Conservation (phyloP, 768 basidiomycete species). For the Lactarius sp. region DNA sequence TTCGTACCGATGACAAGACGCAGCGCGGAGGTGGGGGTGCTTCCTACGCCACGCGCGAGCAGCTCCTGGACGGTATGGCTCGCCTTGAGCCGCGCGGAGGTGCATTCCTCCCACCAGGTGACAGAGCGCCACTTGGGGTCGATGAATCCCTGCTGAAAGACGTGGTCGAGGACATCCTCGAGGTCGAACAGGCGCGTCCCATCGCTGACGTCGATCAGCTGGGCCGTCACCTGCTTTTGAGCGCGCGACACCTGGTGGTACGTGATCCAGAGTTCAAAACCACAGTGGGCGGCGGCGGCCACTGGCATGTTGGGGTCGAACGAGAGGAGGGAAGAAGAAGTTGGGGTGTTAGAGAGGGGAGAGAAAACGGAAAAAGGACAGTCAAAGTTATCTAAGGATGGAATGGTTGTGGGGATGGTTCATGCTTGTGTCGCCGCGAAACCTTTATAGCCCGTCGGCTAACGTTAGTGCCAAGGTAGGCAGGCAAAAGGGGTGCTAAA, state of each 20-base stretch:
- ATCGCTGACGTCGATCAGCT: constrained; percentile 45
- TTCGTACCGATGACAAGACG: constrained; percentile 43
- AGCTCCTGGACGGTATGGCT: constrained; percentile 36
- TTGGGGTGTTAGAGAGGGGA: not conserved
- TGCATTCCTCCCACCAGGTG: constrained; percentile 43
- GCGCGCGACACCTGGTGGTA: constrained; percentile 45
- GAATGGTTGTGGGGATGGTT: not conserved
- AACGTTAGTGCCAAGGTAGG: not conserved
- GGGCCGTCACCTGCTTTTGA: constrained; percentile 39
- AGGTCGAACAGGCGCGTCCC: constrained; percentile 39
- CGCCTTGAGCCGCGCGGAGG: constrained; percentile 36
- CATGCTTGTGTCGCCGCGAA: too few relatives aligned
- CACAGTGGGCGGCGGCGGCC: not conserved
- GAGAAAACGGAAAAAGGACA: not conserved
- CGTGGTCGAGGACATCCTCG: constrained; percentile 45
- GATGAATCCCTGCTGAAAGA: constrained; percentile 44
- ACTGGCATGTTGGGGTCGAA: not conserved
- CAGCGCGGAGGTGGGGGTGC: constrained; percentile 41
- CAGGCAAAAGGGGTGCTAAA: not conserved
- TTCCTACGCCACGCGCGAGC: constrained; percentile 37
- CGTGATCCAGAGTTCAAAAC: constrained; percentile 43
- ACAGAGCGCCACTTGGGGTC: constrained; percentile 40
- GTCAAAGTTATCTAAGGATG: not conserved
- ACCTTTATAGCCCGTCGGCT: not conserved
- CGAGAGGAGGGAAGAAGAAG: constrained; percentile 7